Evolutionary conservation across 345 rosid genomes (phyloP).

Genomic region (Citrus mangshanensis): DNA sequence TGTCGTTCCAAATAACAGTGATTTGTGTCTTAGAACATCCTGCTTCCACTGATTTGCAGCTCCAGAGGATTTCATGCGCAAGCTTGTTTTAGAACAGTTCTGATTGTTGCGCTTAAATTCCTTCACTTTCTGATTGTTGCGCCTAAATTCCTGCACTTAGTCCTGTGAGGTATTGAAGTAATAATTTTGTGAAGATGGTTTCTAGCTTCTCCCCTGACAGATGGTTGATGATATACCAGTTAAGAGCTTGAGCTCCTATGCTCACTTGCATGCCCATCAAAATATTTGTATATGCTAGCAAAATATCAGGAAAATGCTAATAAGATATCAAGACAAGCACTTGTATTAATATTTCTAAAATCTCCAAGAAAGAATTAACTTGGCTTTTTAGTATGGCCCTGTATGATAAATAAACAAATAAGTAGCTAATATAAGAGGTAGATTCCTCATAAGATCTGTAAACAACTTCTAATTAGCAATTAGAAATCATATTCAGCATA

Average conservation of each 20-base stretch:
- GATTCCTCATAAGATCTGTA: not conserved
- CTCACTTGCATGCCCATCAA: not conserved
- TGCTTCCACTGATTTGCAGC: constrained; percentile 24
- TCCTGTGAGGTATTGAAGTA: not conserved
- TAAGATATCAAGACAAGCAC: not conserved
- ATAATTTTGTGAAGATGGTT: not conserved
- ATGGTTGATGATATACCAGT: not conserved
- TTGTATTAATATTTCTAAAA: not conserved
- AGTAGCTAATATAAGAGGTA: not conserved
- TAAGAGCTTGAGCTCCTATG: not conserved
- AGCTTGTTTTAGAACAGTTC: constrained; percentile 40
- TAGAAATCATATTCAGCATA: not conserved
- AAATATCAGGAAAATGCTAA: not conserved
- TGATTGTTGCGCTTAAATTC: constrained; percentile 8
- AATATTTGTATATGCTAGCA: not conserved
- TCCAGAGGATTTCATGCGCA: constrained; percentile 45
- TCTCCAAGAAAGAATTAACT: no score
- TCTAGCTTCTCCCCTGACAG: not conserved
- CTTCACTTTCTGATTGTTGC: constrained; percentile 15
- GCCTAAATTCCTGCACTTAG: not conserved
- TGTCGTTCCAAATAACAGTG: not conserved
- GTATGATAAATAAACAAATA: not conserved
- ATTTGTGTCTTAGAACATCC: not conserved
- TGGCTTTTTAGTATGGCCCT: no score
- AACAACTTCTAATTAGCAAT: not conserved